Base-by-base conservation (phyloP, 805 yeast genomes). In the Saccharomycopsis vini region DNA sequence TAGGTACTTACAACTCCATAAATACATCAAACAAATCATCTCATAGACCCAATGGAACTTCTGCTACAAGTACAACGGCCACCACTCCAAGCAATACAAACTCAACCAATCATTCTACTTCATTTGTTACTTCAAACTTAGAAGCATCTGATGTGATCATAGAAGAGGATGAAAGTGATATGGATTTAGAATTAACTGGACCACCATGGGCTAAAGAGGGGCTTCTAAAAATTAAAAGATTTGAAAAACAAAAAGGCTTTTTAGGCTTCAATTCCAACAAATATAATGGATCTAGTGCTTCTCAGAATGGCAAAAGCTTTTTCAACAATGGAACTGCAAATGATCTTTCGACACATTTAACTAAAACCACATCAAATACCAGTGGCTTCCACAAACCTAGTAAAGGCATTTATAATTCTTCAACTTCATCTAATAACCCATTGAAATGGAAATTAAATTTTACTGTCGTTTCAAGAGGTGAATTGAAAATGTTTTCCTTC, bases 181-280 rank as follows among this genome's bases (percentile, higher is more conserved):
- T 73, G 50, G 73, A 73, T 31, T 63, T 81, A 45, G 88, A 79
- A 54, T 64, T 77, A 37, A 70, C 71, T 42, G 90, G 90, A 1
- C 77, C 89, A 1, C 90, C 92, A 1, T 82, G 85, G 76, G 69
- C 79, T 45, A 79, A 82, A 56, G 90, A 82, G 61, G 90, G 92
- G 1, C 54, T 82, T 30, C 64, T 79, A 51, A 67, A 72, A 47
- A 39, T 46, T 16, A 49, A 49, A 28, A 43, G 36, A 32, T 46
- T 49, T 42, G 52, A 49, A 22, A 43, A 42, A 30, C 18, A 19
- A 16, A 49, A 46, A 22, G 30, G 21, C 18, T 43, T 49, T 26
- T 49, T 48, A 20, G 48, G 48, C n/a, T 21, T 44, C 4, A 28
- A 36, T 13, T 15, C 26, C 16, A 20, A 23, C 3, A 39, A 38